phyloP scores from a whole-genome alignment of 441 rosid species.

The Raphanus hybrid region DNA sequence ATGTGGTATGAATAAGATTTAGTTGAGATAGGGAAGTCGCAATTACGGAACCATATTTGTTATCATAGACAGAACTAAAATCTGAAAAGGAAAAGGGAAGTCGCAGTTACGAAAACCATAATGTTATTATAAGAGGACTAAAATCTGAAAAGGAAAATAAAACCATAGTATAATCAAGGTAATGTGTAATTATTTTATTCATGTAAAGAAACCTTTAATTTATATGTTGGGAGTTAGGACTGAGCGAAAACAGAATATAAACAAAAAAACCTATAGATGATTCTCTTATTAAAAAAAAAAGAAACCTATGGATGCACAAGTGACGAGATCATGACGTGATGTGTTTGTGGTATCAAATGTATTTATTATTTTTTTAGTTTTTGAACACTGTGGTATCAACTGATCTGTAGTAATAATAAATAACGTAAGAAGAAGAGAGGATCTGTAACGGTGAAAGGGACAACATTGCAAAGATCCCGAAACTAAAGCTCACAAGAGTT shows the following conservation, averaged over 20 bases:
- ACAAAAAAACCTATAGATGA: background rate
- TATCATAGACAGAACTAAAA: background rate
- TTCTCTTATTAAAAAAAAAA: too few relatives aligned
- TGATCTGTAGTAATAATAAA: conserved; percentile 39
- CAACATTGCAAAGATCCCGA: conserved; percentile 35
- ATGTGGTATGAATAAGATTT: background rate
- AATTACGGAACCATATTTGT: background rate
- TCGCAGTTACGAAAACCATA: background rate
- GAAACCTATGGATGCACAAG: background rate
- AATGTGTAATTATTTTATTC: background rate
- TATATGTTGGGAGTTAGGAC: background rate
- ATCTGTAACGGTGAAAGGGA: conserved; percentile 41
- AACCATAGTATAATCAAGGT: background rate
- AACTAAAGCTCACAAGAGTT: conserved; percentile 31
- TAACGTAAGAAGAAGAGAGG: conserved; percentile 33
- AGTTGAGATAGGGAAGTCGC: background rate
- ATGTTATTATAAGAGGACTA: background rate
- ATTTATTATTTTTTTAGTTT: background rate
- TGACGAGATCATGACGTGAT: conserved; percentile 35
- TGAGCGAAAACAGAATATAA: background rate
- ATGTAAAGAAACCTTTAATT: background rate
- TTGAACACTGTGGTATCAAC: conserved; percentile 22
- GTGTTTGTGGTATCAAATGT: conserved; percentile 36
- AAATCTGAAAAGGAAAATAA: background rate
- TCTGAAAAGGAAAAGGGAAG: background rate